Percentiles rank a stretch among this genome's conserved stretches.
Conservation (phyloP, 345 rosid species). For the Psidium friedrichsthalianum region DNA sequence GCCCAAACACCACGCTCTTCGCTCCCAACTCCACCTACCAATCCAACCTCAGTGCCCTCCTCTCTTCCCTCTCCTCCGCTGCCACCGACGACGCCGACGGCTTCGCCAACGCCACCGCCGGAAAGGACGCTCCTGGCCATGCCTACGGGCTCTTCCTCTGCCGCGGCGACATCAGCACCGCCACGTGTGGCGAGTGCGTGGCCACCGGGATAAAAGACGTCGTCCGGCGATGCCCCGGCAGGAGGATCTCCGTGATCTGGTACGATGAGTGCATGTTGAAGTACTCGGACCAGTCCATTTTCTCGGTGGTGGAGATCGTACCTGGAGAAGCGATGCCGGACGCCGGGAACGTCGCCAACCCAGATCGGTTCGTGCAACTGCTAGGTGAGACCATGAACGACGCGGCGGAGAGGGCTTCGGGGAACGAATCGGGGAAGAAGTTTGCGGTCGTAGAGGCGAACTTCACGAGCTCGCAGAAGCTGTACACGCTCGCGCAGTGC, state of each 20-base stretch:
- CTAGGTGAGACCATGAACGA: not conserved
- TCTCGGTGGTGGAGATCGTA: not conserved
- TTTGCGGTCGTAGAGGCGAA: not conserved
- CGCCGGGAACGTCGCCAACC: not conserved
- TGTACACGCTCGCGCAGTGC: not conserved
- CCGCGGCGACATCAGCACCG: not conserved
- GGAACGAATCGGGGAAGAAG: not conserved
- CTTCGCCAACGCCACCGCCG: not conserved
- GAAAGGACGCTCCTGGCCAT: not conserved
- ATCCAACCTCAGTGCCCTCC: not conserved
- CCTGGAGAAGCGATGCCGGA: not conserved
- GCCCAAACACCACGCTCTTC: not conserved
- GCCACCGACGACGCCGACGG: not conserved
- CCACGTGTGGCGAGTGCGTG: not conserved
- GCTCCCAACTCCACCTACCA: not conserved
- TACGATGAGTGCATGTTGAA: not conserved
- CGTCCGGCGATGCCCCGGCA: not conserved
- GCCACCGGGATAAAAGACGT: not conserved
- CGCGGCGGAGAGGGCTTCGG: not conserved
- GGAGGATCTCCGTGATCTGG: not conserved
- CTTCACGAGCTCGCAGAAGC: not conserved
- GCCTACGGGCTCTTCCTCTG: not conserved
- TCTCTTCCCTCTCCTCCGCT: not conserved
- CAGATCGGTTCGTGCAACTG: not conserved
- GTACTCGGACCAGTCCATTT: not conserved